Evolutionary conservation across 371 early-diverging fungal species (phyloP), one percentile per base, ranked within the genome.

Genomic region (Saksenaea vasiformis): DNA sequence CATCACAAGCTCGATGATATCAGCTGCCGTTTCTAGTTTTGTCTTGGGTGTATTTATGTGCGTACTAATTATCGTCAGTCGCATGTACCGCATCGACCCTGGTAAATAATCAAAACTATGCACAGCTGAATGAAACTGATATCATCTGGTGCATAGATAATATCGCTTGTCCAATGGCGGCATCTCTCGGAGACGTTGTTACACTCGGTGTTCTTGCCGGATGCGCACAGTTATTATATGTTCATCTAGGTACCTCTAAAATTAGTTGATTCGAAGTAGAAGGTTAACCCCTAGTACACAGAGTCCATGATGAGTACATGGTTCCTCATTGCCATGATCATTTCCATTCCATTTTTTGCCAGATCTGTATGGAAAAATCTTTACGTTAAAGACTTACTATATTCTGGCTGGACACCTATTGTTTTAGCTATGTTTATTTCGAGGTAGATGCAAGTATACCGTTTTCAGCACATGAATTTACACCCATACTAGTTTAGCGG

Each of bases 331-430:
- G 61, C 73, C 4, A 78, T 87, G 72, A 64, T 85, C 11, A 47
- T 69, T 0, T 72, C 87, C 8, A 80, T 89, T 5, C 86, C 88
- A 24, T 68, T 85, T 13, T 86, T 89, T 79, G 70, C 80, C 0
- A 65, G 71, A 15, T 56, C 83, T 24, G 89, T 87, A 2, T 81
- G 84, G 67, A 57, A 62, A 13, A 91, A 93, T 70, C 70, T 76
- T 43, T 80, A 78, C 39, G 93, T 92, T 19, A 76, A 77, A 15
- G 83, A 84, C 36, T 76, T 91, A 17, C 67, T 93, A 3, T 80
- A 78, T 55, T 82, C 85, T n/a, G 95, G 95, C 7, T 95, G 93
- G 93, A 77, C 86, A 1, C 91, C 95, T 0, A 80, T 95, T 34
- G 72, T 93, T 9, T 69, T 85, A 14, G 93, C 95, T 13, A 91